Evolutionary conservation across 345 rosid species (phyloP), one percentile per base, ranked within the genome.

Genomic region (Euclidium syriacum): DNA sequence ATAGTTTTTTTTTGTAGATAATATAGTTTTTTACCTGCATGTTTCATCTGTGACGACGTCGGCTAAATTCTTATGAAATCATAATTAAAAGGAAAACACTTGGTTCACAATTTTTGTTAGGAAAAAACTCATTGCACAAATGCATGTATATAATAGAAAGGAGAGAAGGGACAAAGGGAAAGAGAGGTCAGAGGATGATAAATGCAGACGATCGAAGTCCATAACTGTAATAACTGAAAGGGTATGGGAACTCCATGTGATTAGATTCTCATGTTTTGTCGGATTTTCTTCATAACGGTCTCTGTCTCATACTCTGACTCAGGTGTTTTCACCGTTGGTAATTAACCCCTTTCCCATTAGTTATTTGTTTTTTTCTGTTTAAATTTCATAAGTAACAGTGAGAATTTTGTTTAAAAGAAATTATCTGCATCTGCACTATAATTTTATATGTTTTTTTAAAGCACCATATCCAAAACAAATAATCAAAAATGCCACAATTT

Each of bases 141-240:
- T 40, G 14, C 14, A 30, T 43, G 22, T 3, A 34, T 46, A 11
- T 30, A 18, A 4, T 22, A 59, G 6, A 46, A 61, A 10, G 10
- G 39, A 18, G 20, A 18, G 38, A 62, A 49, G 22, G 38, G 67
- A 39, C 29, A 26, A 39, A n/a, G n/a, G n/a, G n/a, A n/a, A 50
- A 62, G 67, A 38, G 12, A 62, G 12, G n/a, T n/a, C n/a, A 29
- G 41, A 51, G 5, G 40, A 40, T 49, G 15, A 52, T 52, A 63
- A 63, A 64, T 64, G 69, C 25, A 18, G 14, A 58, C 30, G 50
- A 80, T 74, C 74, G 52, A 76, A 77, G 75, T 48, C 62, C 72
- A 44, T 71, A 77, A 81, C 84, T 39, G 81, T 71, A 81, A 74
- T 80, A 84, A 81, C 90, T 79, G 84, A 74, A 70, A 74, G 23